Percentiles rank a stretch among this genome's conserved stretches.
Conservation (phyloP, 352 stramenopile species). For the Ophiocytium majus region DNA sequence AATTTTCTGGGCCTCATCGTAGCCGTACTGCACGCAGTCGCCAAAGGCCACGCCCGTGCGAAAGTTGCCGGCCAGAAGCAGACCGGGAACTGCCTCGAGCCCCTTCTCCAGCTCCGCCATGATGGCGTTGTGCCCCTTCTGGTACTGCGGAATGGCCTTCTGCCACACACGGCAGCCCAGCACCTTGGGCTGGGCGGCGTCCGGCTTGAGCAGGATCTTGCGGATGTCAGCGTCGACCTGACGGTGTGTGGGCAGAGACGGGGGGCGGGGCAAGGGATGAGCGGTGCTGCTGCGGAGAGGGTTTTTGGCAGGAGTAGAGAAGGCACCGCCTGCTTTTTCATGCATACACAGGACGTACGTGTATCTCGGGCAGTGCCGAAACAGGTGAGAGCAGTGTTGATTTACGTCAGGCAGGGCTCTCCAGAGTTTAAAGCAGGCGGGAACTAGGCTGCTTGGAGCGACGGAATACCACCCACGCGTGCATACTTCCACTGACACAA, state of each 20-base stretch:
- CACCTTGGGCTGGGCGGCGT: slow-evolving; percentile 62
- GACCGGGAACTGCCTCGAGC: slow-evolving; percentile 61
- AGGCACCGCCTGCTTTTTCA: too few species aligned
- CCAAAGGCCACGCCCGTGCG: slow-evolving; percentile 71
- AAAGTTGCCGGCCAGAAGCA: slow-evolving; percentile 76
- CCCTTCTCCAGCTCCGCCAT: slow-evolving; percentile 64
- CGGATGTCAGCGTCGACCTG: slow-evolving; percentile 66
- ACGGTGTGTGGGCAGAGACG: not conserved
- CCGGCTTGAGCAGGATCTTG: slow-evolving; percentile 66
- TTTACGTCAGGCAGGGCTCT: too few species aligned
- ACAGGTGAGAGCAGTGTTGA: too few species aligned
- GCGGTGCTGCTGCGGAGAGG: too few species aligned
- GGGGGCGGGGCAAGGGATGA: slow-evolving; percentile 9
- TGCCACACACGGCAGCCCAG: slow-evolving; percentile 70
- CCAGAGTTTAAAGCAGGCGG: too few species aligned
- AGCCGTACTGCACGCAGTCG: slow-evolving; percentile 74
- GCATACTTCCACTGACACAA: too few species aligned
- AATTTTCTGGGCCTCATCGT: slow-evolving; percentile 47
- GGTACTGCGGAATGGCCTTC: slow-evolving; percentile 72
- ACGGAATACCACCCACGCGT: too few species aligned
- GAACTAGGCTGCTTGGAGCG: too few species aligned
- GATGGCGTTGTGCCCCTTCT: slow-evolving; percentile 66
- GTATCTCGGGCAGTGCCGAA: too few species aligned
- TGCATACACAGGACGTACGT: too few species aligned
- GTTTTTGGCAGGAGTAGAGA: too few species aligned